Evolutionary conservation across 179 eudicot species (phyloP), one percentile per base, ranked within the genome.

Genomic region (Spergularia azorica): DNA sequence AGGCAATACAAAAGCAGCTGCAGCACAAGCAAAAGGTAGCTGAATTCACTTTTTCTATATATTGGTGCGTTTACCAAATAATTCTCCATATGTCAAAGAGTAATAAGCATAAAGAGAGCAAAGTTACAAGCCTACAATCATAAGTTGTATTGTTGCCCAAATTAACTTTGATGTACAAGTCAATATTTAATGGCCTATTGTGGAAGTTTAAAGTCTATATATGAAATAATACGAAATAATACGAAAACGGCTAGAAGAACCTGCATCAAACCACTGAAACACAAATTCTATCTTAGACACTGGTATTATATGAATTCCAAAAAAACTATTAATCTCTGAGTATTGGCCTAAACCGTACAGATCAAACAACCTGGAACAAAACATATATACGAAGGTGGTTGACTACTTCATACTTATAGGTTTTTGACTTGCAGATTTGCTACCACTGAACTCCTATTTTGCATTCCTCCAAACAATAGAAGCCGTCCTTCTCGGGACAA

Each of bases 1-100:
- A 80, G 99, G 99, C 80, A 92, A 84, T 71, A 90, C 86, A 84
- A 90, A 94, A 80, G 96, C 90, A 82, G 94, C 99, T 94, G 96
- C 73, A 66, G 9, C 50, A 6, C 50, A 17, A 52, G 48, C 6
- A 18, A 72, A 50, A 36, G 39, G 59, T 21, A 51, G 39, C n/a
- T 39, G 21, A 10, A 71, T 38, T 57, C 32, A 36, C 13, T 12
- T 38, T 38, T 57, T 69, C 59, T 69, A 4, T 55, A 67, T 69
- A 69, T 69, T 50, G 20, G 41, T 11, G 58, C 58, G 9, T 61
- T 54, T 15, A 69, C 59, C 32, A 21, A 50, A 20, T 69, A 68
- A 12, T 48, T 52, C 59, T 69, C 56, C 41, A 69, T 16, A 52
- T 36, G 39, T 36, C 39, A 14, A 5, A 50, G 9, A 51, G 52